Conservation (phyloP, 139 green algal genomes). For the Asterochloris erici region DNA sequence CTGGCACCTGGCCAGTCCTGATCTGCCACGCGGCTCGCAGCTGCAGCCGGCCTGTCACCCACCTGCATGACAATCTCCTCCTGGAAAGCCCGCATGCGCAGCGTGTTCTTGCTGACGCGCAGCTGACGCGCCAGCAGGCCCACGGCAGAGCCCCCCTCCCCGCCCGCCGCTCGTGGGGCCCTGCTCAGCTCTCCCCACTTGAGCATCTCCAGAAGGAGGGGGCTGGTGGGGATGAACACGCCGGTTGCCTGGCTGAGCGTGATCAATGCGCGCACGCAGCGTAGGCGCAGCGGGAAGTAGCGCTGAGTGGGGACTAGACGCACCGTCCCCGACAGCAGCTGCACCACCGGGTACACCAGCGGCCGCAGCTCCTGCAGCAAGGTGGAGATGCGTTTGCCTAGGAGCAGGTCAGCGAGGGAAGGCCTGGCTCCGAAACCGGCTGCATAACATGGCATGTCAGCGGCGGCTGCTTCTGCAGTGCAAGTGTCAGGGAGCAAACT, state of each 20-base stretch:
- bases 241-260: constrained; percentile 51
- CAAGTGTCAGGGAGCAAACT: too few species aligned
- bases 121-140: constrained; percentile 53
- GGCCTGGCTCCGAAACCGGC: too few species aligned
- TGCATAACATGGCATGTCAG: too few species aligned
- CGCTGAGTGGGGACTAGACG: constrained; percentile 83
- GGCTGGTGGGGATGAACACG: constrained; percentile 74
- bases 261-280: constrained; percentile 38
- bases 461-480: too few species aligned
- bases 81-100: constrained; percentile 63
- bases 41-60: background rate
- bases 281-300: constrained; percentile 89
- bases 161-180: constrained; percentile 1
- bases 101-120: constrained; percentile 47
- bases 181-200: constrained; percentile 23
- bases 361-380: constrained; percentile 58
- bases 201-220: constrained; percentile 85
- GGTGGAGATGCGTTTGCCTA: too few species aligned
- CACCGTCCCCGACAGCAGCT: constrained; percentile 73
- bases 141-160: constrained; percentile 4
- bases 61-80: constrained; percentile 76
- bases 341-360: constrained; percentile 84
- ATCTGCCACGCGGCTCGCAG: too few species aligned
- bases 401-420: too few species aligned
- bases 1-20: too few species aligned